phyloP scores from a whole-genome alignment of 2,329 filamentous ascomycete species.

The Botrytis galanthina region DNA sequence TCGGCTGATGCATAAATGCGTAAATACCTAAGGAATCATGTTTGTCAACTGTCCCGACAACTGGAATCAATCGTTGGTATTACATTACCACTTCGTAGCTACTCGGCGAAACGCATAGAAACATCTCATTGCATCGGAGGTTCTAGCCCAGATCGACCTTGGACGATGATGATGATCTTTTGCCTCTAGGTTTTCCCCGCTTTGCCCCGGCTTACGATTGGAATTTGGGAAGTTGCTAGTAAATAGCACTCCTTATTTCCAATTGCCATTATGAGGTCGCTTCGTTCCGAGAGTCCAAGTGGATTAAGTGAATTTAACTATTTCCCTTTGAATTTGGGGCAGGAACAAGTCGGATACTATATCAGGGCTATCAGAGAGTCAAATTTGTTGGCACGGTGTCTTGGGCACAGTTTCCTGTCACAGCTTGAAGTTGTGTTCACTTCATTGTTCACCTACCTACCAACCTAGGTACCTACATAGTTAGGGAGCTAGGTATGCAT shows the following conservation, averaged over 20 bases:
- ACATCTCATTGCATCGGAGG: background rate
- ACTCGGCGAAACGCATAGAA: background rate
- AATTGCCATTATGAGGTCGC: background rate
- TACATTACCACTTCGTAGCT: background rate
- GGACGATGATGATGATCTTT: background rate
- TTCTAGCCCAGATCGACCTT: background rate
- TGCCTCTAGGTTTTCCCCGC: background rate
- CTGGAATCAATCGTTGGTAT: background rate
- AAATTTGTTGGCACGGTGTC: background rate
- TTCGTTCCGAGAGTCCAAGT: background rate
- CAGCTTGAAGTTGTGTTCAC: background rate
- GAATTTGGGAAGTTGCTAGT: background rate
- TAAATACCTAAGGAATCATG: background rate
- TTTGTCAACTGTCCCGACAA: background rate
- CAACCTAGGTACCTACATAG: background rate
- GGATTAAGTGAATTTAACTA: background rate
- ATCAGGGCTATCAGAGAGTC: background rate
- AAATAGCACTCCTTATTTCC: background rate
- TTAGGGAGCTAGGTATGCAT: background rate
- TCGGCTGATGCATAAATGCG: background rate
- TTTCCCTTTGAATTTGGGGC: background rate
- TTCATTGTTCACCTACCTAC: background rate
- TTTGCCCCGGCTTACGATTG: slow-evolving; percentile 1
- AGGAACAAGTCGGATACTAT: background rate
- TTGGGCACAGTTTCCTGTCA: background rate